These are phyloP conservation scores for Volvariella volvacea DNA, from an alignment of 1,284 basidiomycete species.

Conservation along the genomic window DNA sequence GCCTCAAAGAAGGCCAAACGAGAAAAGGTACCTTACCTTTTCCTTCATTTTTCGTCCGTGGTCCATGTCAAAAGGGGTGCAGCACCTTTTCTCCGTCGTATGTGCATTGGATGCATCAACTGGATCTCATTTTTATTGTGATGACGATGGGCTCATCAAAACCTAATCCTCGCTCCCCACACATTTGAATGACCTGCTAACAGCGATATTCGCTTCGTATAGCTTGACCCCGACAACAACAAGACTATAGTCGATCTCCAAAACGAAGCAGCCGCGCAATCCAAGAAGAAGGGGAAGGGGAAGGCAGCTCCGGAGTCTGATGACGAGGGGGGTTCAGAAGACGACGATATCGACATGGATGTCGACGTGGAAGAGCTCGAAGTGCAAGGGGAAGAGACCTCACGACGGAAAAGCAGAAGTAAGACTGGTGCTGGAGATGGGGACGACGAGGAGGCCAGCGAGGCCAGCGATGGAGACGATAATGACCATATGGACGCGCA, in stretches of 20 bases:
- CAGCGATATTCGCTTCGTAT: neutral
- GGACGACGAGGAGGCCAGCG: slow-evolving; percentile 18
- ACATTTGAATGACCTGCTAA: neutral
- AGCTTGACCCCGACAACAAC: slow-evolving; percentile 90
- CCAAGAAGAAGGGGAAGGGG: slow-evolving; percentile 28
- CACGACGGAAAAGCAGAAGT: slow-evolving; percentile 18
- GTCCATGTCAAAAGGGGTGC: too few species aligned
- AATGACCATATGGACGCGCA: slow-evolving; percentile 13
- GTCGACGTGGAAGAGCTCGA: slow-evolving; percentile 23
- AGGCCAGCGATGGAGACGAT: slow-evolving; percentile 15
- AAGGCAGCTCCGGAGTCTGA: slow-evolving; percentile 31
- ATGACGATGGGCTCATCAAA: too few species aligned
- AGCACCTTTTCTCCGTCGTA: too few species aligned
- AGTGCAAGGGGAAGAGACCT: slow-evolving; percentile 13
- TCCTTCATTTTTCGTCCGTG: neutral
- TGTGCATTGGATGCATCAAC: too few species aligned
- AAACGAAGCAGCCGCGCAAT: slow-evolving; percentile 36
- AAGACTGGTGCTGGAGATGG: slow-evolving; percentile 9
- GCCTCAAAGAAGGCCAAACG: slow-evolving; percentile 79
- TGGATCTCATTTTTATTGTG: too few species aligned
- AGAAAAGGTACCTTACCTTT: slow-evolving; percentile 58
- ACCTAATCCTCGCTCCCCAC: neutral
- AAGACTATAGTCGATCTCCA: slow-evolving; percentile 78
- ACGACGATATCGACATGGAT: slow-evolving; percentile 25
- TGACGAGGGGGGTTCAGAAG: slow-evolving; percentile 30